phyloP scores from a whole-genome alignment of 257 asterid genomes.

The Solanum neorickii region DNA sequence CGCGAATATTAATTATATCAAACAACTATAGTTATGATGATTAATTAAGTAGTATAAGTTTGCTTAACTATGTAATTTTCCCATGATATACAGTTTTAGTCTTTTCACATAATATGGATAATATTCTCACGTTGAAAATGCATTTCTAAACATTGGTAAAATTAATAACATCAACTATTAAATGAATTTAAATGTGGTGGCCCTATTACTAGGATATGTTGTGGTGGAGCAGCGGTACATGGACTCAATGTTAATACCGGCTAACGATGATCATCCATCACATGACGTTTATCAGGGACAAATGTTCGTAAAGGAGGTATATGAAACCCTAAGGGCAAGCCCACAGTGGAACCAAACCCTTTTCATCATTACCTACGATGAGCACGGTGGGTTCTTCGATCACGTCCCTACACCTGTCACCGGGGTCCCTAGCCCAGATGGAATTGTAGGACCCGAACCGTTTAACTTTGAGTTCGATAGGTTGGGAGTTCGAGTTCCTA shows the following conservation, averaged over 20 bases:
- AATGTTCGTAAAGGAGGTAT: conserved; percentile 85
- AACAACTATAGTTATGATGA: too few relatives aligned
- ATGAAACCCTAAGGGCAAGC: conserved; percentile 64
- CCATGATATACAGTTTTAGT: too few relatives aligned
- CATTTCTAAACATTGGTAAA: too few relatives aligned
- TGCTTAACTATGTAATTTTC: too few relatives aligned
- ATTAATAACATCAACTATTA: too few relatives aligned
- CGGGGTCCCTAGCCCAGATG: conserved; percentile 83
- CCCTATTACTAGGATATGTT: conserved; percentile 15
- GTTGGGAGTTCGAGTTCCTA: conserved; percentile 80
- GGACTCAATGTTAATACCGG: conserved; percentile 57
- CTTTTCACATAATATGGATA: too few relatives aligned
- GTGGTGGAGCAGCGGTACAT: conserved; percentile 89
- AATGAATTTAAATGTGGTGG: not conserved
- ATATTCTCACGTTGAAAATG: too few relatives aligned
- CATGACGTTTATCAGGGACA: conserved; percentile 86
- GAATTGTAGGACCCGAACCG: conserved; percentile 65
- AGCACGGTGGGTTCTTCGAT: conserved; percentile 87
- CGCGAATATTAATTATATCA: too few relatives aligned
- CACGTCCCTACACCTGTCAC: conserved; percentile 61
- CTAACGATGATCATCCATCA: conserved; percentile 86
- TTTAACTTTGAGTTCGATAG: conserved; percentile 58
- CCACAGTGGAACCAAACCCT: conserved; percentile 83
- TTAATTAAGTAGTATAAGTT: too few relatives aligned
- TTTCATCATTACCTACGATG: conserved; percentile 69